A percentile compares a stretch with the other conserved stretches of the same genome.
phyloP scores from a whole-genome alignment of 441 rosid species.

The Pelargonium cotyledonis region DNA sequence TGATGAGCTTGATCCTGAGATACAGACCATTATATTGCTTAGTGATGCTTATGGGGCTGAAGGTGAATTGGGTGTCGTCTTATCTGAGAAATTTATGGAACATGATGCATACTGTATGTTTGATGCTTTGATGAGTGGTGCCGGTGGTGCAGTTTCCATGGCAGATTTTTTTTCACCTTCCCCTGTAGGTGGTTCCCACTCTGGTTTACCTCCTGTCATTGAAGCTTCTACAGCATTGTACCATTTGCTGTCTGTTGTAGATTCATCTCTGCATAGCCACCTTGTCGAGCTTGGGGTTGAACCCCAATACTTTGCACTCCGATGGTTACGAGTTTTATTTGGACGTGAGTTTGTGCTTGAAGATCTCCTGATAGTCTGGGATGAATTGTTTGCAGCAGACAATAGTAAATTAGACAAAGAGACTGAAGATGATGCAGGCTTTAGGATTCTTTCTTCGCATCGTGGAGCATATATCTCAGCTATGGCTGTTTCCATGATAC shows the following conservation, averaged over 20 bases:
- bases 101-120: slow-evolving; percentile 97
- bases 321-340: slow-evolving; percentile 88
- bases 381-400: slow-evolving; percentile 72
- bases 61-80: slow-evolving; percentile 91
- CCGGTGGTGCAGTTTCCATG: slow-evolving; percentile 65
- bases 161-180: slow-evolving; percentile 66
- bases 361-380: slow-evolving; percentile 77
- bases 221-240: slow-evolving; percentile 82
- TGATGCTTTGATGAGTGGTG: slow-evolving; percentile 85
- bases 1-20: slow-evolving; percentile 66
- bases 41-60: slow-evolving; percentile 93
- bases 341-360: slow-evolving; percentile 81
- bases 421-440: slow-evolving; percentile 25
- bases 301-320: slow-evolving; percentile 92
- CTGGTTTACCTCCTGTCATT: slow-evolving; percentile 72
- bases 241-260: slow-evolving; percentile 60
- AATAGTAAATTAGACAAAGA: slow-evolving; percentile 29
- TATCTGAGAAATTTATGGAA: slow-evolving; percentile 94
- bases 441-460: slow-evolving; percentile 46
- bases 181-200: slow-evolving; percentile 35
- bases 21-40: slow-evolving; percentile 48
- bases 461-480: slow-evolving; percentile 70
- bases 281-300: slow-evolving; percentile 88
- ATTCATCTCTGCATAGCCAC: slow-evolving; percentile 81
- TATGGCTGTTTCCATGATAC: slow-evolving; percentile 81